Conservation (phyloP, 2,329 filamentous ascomycete genomes). For the Cladosporium sphaerospermum region DNA sequence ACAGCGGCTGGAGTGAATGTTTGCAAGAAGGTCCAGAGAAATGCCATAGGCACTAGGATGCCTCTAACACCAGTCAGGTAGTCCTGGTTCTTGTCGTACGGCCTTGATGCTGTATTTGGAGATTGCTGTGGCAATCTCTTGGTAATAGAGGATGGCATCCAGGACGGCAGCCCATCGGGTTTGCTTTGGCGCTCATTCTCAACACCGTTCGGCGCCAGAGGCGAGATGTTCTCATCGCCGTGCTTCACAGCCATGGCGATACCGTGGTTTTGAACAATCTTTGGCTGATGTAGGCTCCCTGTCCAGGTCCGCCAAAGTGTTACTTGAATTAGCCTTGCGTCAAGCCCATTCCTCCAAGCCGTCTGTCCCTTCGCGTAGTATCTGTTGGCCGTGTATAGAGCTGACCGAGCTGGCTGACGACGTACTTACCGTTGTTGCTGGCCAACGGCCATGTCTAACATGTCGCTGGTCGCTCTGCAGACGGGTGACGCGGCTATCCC, state of each 20-base stretch:
- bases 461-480: too few species aligned
- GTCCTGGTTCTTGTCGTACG: conserved; percentile 14
- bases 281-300: too few species aligned
- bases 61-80: conserved; percentile 39
- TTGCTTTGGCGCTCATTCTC: neutral
- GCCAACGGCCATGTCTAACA: too few species aligned
- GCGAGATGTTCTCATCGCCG: neutral
- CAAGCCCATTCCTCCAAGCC: too few species aligned
- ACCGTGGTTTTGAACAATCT: too few species aligned
- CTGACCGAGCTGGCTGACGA: too few species aligned
- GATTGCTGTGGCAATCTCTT: neutral
- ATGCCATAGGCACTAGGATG: conserved; percentile 35
- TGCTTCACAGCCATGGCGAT: neutral
- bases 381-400: too few species aligned
- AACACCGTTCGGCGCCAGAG: neutral
- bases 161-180: neutral
- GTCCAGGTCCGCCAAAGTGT: too few species aligned
- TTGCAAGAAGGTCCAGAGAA: conserved; percentile 40
- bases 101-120: neutral
- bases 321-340: too few species aligned
- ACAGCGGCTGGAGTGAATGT: conserved; percentile 38
- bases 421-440: too few species aligned
- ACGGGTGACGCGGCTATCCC: too few species aligned
- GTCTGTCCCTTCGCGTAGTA: too few species aligned
- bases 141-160: neutral